phyloP scores from a whole-genome alignment of 1,284 basidiomycete species.

The Marasmius tenuissimus region DNA sequence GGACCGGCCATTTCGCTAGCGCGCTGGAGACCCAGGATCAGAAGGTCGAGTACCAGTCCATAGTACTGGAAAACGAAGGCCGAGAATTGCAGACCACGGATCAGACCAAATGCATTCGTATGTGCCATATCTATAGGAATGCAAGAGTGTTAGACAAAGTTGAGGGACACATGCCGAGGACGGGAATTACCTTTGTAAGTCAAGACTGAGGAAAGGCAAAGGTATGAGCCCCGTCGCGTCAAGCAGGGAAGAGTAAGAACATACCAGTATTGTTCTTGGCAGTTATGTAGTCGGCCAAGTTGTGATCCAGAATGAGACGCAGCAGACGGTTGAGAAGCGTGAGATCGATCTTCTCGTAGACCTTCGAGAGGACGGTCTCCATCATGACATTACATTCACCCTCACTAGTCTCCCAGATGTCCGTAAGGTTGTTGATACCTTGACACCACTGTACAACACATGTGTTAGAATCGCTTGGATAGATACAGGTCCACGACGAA shows the following conservation, averaged over 20 bases:
- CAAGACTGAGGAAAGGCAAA: slow-evolving; percentile 47
- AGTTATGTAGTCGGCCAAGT: slow-evolving; percentile 96
- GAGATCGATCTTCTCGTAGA: slow-evolving; percentile 97
- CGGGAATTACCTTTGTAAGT: slow-evolving; percentile 68
- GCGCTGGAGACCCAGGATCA: slow-evolving; percentile 91
- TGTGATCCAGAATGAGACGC: slow-evolving; percentile 94
- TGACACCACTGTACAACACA: slow-evolving; percentile 69
- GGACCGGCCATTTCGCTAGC: slow-evolving; percentile 98
- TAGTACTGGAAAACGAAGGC: slow-evolving; percentile 98
- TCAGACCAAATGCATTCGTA: slow-evolving; percentile 89
- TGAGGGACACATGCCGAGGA: slow-evolving; percentile 45
- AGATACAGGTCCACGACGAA: slow-evolving; percentile 27
- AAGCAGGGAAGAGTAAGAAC: slow-evolving; percentile 12
- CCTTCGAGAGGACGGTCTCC: slow-evolving; percentile 94
- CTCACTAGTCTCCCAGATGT: slow-evolving; percentile 96
- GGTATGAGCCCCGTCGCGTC: background rate
- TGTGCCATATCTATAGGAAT: slow-evolving; percentile 75
- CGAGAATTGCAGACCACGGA: slow-evolving; percentile 94
- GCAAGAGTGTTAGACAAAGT: slow-evolving; percentile 3
- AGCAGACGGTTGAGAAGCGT: slow-evolving; percentile 92
- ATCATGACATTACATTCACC: slow-evolving; percentile 97
- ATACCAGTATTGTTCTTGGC: slow-evolving; percentile 92
- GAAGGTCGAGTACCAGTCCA: slow-evolving; percentile 86
- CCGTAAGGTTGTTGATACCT: slow-evolving; percentile 90
- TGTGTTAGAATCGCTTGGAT: background rate